Percentiles rank a stretch among this genome's conserved stretches.
phyloP scores from a whole-genome alignment of 305 asterid species.

The Fraxinus sp. region DNA sequence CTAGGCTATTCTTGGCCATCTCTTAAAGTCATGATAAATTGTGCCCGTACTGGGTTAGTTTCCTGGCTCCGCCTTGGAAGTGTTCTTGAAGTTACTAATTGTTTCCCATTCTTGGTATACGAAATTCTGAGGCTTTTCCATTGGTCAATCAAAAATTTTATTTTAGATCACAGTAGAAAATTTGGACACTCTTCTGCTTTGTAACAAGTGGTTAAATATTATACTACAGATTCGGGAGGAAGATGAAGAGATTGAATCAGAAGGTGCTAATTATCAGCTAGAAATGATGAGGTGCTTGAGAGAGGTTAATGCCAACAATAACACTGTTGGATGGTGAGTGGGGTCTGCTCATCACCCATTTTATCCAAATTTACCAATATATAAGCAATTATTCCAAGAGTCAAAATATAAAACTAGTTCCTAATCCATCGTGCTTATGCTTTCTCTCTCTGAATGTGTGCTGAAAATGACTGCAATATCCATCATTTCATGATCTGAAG shows the following conservation, averaged over 20 bases:
- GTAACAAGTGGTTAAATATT: background rate
- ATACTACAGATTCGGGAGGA: conserved; percentile 72
- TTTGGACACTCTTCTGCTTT: background rate
- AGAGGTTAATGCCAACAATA: conserved; percentile 95
- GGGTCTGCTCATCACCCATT: background rate
- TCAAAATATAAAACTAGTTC: background rate
- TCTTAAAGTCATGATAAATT: too few species aligned
- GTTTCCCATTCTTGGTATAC: conserved; percentile 88
- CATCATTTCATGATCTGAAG: background rate
- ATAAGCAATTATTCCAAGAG: background rate
- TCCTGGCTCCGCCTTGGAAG: conserved; percentile 45
- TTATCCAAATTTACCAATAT: background rate
- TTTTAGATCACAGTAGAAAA: background rate
- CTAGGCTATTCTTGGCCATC: too few species aligned
- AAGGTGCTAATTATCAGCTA: conserved; percentile 95
- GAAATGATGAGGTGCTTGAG: conserved; percentile 98
- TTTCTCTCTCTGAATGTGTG: background rate
- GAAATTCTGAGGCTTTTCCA: background rate
- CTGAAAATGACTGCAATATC: background rate
- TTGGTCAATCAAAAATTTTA: background rate
- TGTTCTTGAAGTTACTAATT: conserved; percentile 90
- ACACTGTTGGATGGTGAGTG: conserved; percentile 88
- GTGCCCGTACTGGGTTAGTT: too few species aligned
- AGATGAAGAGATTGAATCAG: conserved; percentile 94
- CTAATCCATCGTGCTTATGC: background rate